phyloP scores from a whole-genome alignment of 306 rosid species.

The Pyrus betulifolia region DNA sequence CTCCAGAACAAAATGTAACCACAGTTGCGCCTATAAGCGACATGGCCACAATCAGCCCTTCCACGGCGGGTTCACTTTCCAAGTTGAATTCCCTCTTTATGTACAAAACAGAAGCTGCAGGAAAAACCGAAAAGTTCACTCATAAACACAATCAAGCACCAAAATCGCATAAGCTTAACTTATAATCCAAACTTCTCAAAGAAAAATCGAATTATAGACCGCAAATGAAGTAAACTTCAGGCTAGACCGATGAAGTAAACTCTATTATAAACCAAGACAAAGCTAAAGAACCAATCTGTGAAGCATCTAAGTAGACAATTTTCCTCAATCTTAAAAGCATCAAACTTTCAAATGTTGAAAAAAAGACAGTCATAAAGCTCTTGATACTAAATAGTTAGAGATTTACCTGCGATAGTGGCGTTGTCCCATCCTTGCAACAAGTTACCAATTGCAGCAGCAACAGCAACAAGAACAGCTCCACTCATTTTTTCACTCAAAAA shows the following conservation, averaged over 20 bases:
- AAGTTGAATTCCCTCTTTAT: constrained; percentile 72
- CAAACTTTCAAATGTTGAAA: neutral
- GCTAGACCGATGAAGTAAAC: neutral
- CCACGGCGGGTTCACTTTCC: constrained; percentile 68
- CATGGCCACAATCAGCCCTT: constrained; percentile 89
- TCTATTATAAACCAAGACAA: constrained; percentile 1
- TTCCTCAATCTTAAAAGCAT: neutral
- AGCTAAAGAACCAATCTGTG: neutral
- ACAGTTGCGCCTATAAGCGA: constrained; percentile 92
- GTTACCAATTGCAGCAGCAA: constrained; percentile 91
- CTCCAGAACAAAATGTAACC: constrained; percentile 80
- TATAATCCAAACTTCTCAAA: neutral
- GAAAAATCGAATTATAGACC: neutral
- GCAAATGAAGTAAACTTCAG: neutral
- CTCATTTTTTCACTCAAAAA: constrained; percentile 35
- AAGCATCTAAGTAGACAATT: neutral
- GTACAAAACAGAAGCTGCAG: constrained; percentile 82
- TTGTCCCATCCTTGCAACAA: constrained; percentile 91
- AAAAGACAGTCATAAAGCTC: neutral
- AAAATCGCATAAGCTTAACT: neutral
- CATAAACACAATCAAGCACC: neutral
- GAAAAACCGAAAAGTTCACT: constrained; percentile 1
- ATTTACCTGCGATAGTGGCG: constrained; percentile 87
- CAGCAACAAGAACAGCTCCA: constrained; percentile 74
- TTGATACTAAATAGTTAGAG: neutral